phyloP scores from a whole-genome alignment of 208 protist species.

The Leishmania mexicana region DNA sequence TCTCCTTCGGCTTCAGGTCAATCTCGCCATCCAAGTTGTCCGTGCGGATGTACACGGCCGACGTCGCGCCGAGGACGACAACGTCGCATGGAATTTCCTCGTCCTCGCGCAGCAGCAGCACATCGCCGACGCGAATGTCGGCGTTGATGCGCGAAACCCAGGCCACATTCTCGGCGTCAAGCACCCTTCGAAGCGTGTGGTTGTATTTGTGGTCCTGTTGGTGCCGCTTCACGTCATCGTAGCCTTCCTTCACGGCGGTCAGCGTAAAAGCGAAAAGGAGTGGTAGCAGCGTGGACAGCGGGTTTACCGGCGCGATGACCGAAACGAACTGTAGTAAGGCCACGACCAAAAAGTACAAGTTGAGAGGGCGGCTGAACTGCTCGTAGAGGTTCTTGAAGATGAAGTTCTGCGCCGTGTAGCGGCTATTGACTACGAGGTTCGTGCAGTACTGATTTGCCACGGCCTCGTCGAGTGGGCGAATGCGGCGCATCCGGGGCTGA shows the following conservation, averaged over 20 bases:
- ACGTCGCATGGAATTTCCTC: slow-evolving; percentile 94
- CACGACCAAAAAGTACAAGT: slow-evolving; percentile 97
- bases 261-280: slow-evolving; percentile 93
- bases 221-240: slow-evolving; percentile 94
- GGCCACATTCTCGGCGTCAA: slow-evolving; percentile 18
- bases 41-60: slow-evolving; percentile 87
- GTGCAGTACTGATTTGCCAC: slow-evolving; percentile 49
- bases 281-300: slow-evolving; percentile 90
- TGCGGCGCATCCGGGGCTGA: slow-evolving; percentile 34
- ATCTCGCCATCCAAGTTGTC: slow-evolving; percentile 96
- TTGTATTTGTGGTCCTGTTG: slow-evolving; percentile 84
- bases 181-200: slow-evolving; percentile 48
- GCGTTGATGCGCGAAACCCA: slow-evolving; percentile 50
- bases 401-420: slow-evolving; percentile 96
- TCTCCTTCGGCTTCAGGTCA: slow-evolving; percentile 90
- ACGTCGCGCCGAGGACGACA: slow-evolving; percentile 67
- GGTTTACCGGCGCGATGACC: slow-evolving; percentile 92
- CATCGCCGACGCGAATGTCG: slow-evolving; percentile 84
- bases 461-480: slow-evolving; percentile 45
- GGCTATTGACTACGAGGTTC: slow-evolving; percentile 93
- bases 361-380: slow-evolving; percentile 95
- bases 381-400: slow-evolving; percentile 96
- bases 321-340: slow-evolving; percentile 92
- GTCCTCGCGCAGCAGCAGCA: slow-evolving; percentile 68
- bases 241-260: slow-evolving; percentile 94